These are phyloP conservation scores for Zostera marina DNA, from an alignment of 116 monocot genomes.

Conservation along the genomic window DNA sequence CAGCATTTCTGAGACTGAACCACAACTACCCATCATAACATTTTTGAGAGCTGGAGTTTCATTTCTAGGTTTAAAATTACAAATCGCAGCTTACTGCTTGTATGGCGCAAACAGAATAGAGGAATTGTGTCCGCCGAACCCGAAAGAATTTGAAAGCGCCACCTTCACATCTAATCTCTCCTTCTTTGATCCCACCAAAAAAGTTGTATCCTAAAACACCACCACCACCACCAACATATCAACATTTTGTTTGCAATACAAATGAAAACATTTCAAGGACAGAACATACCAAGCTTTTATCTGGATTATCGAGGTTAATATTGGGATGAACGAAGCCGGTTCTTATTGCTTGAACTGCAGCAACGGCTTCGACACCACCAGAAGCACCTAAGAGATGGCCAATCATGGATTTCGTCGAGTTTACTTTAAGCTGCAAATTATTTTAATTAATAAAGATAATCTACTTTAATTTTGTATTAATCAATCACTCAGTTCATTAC, in stretches of 20 bases:
- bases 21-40: no score
- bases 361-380: conserved; percentile 92
- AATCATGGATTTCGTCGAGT: conserved; percentile 95
- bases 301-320: conserved; percentile 88
- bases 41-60: no score
- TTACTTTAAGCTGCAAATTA: conserved; percentile 52
- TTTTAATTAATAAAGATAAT: background rate
- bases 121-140: conserved; percentile 95
- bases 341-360: conserved; percentile 77
- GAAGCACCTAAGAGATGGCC: conserved; percentile 82
- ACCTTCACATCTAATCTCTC: conserved; percentile 83
- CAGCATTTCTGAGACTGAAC: no score
- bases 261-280: background rate
- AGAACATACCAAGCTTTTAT: conserved; percentile 56
- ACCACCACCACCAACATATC: background rate
- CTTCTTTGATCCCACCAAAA: conserved; percentile 71
- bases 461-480: background rate
- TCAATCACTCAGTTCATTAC: conserved; percentile 11
- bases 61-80: no score
- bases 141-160: conserved; percentile 84
- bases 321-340: conserved; percentile 96
- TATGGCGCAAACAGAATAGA: conserved; percentile 81
- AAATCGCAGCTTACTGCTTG: conserved; percentile 4
- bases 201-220: conserved; percentile 33
- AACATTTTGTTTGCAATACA: background rate